These are phyloP conservation scores for Alnus glutinosa DNA, from an alignment of 306 rosid genomes.

Conservation along the genomic window DNA sequence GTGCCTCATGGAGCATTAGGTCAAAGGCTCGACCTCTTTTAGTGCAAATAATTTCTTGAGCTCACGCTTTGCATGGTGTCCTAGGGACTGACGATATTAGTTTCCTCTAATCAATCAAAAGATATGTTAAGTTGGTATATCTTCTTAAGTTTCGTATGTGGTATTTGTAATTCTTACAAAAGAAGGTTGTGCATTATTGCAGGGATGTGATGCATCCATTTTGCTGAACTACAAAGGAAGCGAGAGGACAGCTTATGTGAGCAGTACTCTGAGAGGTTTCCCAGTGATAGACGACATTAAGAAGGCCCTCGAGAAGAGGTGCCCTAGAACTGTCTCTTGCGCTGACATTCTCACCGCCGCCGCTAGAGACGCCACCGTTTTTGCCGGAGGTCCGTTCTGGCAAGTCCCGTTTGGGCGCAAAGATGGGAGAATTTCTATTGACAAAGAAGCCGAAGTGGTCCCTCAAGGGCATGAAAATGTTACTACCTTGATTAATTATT, in stretches of 20 bases:
- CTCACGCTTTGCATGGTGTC: too few relatives aligned
- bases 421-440: constrained; percentile 64
- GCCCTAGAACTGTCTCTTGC: constrained; percentile 82
- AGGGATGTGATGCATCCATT: constrained; percentile 89
- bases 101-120: too few relatives aligned
- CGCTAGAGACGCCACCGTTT: constrained; percentile 81
- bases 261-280: constrained; percentile 76
- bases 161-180: background rate
- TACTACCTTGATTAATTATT: constrained; percentile 48
- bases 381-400: constrained; percentile 93
- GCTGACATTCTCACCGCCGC: constrained; percentile 86
- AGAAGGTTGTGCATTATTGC: constrained; percentile 7
- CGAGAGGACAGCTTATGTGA: constrained; percentile 62
- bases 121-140: too few relatives aligned
- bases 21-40: too few relatives aligned
- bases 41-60: too few relatives aligned
- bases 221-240: constrained; percentile 55
- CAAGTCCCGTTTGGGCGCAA: constrained; percentile 77
- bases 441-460: constrained; percentile 64
- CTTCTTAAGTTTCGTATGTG: background rate
- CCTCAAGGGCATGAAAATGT: constrained; percentile 87
- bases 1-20: too few relatives aligned
- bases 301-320: constrained; percentile 52
- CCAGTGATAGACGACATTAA: constrained; percentile 71
- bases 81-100: too few relatives aligned